Evolutionary conservation across 345 rosid species (phyloP), one percentile per base, ranked within the genome.

Genomic region (Brassica incana): DNA sequence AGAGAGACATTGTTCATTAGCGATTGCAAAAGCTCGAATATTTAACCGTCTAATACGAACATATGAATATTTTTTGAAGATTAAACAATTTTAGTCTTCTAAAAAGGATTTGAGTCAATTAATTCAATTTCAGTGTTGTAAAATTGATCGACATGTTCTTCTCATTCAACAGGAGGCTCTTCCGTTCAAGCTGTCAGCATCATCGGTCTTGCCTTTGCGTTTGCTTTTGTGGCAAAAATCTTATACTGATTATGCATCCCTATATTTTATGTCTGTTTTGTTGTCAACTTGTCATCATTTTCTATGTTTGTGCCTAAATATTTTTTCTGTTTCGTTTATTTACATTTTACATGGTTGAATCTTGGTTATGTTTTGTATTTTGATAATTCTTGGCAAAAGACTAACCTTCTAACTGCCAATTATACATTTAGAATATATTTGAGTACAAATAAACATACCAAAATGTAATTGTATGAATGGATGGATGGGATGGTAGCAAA

Each of bases 191-290:
- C 30, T 16, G 8, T 77, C 32, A 63, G 74, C 71, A 50, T 63
- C 75, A 59, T 36, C 32, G 65, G 76, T 50, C 33, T 77, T 50
- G 29, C 38, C 75, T 70, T 77, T 50, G 9, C 64, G 32, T 23
- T 36, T 70, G 80, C 65, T 63, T n/a, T 70, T n/a, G 65, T 64
- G 65, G 65, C 80, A 64, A 18, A 11, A 61, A 52, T 77, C 63
- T 48, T 70, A 27, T 61, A 70, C 11, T 77, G 45, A 77, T 77
- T 50, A 33, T 33, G 80, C 48, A 5, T 29, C 33, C 11, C 18
- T 68, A 29, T 68, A 20, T 75, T 74, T 74, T 6, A 29, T 54
- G 29, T 5, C 11, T 75, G 16, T 66, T 20, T 50, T 14, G 5
- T 29, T 29, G 32, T 29, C 25, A 29, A 29, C 32, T 29, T 66